Conservation (phyloP, 495 filamentous ascomycete species). For the Paragyromitra xinjiangensis region DNA sequence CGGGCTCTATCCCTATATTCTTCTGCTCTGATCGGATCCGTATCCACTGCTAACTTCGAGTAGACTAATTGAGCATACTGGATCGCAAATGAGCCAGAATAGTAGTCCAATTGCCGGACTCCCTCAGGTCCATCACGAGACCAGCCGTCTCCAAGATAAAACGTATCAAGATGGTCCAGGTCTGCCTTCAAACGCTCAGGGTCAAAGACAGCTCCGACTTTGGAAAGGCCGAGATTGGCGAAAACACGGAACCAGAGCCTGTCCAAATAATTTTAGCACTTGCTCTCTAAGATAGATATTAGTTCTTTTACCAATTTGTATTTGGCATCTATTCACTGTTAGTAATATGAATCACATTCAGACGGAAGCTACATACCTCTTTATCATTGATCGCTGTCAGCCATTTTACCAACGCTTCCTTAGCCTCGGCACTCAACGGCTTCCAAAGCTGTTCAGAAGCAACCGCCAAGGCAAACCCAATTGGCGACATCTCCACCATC, state of each 20-base stretch:
- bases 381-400: conserved; percentile 77
- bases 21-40: conserved; percentile 72
- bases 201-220: conserved; percentile 72
- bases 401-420: conserved; percentile 71
- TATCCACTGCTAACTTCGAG: conserved; percentile 73
- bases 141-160: conserved; percentile 81
- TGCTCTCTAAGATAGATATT: not conserved
- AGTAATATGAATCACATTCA: not conserved
- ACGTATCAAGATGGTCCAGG: conserved; percentile 78
- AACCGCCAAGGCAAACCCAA: conserved; percentile 61
- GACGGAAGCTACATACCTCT: conserved; percentile 57
- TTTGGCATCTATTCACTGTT: conserved; percentile 62
- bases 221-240: conserved; percentile 78
- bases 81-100: conserved; percentile 81
- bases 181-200: conserved; percentile 73
- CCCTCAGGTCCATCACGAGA: conserved; percentile 80
- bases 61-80: conserved; percentile 81
- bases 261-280: not conserved
- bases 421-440: conserved; percentile 67
- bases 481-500: conserved; percentile 86
- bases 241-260: conserved; percentile 86
- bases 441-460: conserved; percentile 68
- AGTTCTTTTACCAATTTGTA: conserved; percentile 63
- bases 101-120: conserved; percentile 83
- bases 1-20: conserved; percentile 74